These are phyloP conservation scores for Naematelia encephala DNA, from an alignment of 768 basidiomycete species.

Conservation along the genomic window DNA sequence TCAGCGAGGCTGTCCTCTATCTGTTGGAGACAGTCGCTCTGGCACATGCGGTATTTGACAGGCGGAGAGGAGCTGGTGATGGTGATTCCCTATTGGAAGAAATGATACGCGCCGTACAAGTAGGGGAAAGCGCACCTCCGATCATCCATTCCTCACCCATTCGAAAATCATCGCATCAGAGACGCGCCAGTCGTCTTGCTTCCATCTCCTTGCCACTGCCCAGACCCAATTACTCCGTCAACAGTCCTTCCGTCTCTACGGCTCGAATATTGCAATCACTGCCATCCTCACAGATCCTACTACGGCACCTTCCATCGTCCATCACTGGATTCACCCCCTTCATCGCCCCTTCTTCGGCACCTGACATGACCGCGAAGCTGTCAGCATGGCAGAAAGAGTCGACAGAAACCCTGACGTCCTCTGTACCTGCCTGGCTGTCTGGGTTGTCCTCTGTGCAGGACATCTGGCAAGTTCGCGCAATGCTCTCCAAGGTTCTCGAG, in stretches of 20 bases:
- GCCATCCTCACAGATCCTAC: slow-evolving; percentile 76
- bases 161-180: slow-evolving; percentile 26
- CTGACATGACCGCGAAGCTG: slow-evolving; percentile 15
- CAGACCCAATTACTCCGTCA: slow-evolving; percentile 2
- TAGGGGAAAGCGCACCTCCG: slow-evolving; percentile 18
- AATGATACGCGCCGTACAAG: slow-evolving; percentile 38
- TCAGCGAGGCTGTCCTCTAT: slow-evolving; percentile 27
- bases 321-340: slow-evolving; percentile 81
- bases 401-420: slow-evolving; percentile 16
- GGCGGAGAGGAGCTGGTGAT: not conserved
- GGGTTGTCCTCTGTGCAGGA: slow-evolving; percentile 21
- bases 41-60: slow-evolving; percentile 28
- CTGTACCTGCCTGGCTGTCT: slow-evolving; percentile 31
- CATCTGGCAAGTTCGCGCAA: slow-evolving; percentile 29
- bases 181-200: slow-evolving; percentile 52
- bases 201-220: slow-evolving; percentile 42
- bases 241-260: slow-evolving; percentile 62
- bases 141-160: slow-evolving; percentile 1
- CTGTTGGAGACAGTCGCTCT: slow-evolving; percentile 29
- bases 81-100: slow-evolving; percentile 36
- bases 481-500: slow-evolving; percentile 6
- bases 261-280: slow-evolving; percentile 65
- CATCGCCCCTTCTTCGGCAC: slow-evolving; percentile 62
- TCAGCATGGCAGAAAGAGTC: slow-evolving; percentile 21
- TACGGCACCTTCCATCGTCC: slow-evolving; percentile 65